Percentiles rank a stretch among this genome's conserved stretches.
Conservation (phyloP, 2,329 filamentous ascomycete genomes). For the Lachnellula suecica region DNA sequence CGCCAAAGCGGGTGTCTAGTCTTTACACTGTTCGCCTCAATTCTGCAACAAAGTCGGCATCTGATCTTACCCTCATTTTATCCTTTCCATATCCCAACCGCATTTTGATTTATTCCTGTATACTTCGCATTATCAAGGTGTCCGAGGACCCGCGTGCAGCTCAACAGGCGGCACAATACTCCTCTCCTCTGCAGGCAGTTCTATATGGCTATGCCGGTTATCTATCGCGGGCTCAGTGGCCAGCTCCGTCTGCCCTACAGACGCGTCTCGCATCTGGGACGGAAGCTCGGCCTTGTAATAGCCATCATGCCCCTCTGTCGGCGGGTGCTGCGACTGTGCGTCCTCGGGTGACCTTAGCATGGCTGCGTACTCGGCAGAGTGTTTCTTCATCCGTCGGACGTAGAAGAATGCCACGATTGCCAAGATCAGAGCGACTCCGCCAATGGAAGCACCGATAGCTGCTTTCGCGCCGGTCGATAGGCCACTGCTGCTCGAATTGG, state of each 20-base stretch:
- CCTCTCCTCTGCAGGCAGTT: background rate
- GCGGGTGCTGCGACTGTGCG: background rate
- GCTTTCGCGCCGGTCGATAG: background rate
- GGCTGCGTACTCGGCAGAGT: background rate
- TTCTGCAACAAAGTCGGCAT: background rate
- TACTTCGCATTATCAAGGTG: background rate
- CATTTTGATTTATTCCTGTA: too few relatives aligned
- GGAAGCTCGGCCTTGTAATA: background rate
- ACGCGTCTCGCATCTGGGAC: background rate
- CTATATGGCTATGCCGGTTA: background rate
- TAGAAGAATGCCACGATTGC: background rate
- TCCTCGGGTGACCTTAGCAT: background rate
- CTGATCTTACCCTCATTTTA: too few relatives aligned
- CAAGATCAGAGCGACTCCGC: background rate
- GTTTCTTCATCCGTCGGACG: background rate
- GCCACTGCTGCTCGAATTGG: background rate
- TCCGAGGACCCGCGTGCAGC: background rate
- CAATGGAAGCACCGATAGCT: background rate
- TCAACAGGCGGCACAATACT: background rate
- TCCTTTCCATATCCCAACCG: too few relatives aligned
- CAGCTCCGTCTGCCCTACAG: background rate
- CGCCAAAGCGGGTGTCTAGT: too few relatives aligned
- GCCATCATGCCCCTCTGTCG: background rate
- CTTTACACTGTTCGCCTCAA: background rate
- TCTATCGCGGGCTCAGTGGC: background rate